These are phyloP conservation scores for Pseudocercospora vitis DNA, from an alignment of 2,329 filamentous ascomycete genomes.

Conservation along the genomic window DNA sequence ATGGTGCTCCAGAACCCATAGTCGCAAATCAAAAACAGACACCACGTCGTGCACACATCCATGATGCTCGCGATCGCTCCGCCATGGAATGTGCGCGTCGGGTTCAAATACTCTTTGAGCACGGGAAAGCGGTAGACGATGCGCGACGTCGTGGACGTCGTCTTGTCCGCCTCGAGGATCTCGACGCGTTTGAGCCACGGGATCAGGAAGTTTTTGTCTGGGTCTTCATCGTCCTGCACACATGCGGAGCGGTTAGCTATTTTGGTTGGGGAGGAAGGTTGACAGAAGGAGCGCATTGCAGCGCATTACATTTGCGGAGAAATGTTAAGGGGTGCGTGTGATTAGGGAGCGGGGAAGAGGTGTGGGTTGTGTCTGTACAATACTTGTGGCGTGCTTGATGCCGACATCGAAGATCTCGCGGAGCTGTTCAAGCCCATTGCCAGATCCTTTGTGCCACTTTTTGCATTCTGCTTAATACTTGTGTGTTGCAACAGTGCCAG, in stretches of 20 bases:
- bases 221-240: conserved; percentile 15
- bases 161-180: conserved; percentile 23
- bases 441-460: too few relatives aligned
- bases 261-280: too few relatives aligned
- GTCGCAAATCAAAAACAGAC: conserved; percentile 22
- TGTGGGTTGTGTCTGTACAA: too few relatives aligned
- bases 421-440: too few relatives aligned
- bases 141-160: conserved; percentile 16
- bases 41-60: conserved; percentile 28
- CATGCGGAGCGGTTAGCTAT: neutral
- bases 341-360: too few relatives aligned
- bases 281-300: too few relatives aligned
- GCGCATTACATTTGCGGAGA: too few relatives aligned
- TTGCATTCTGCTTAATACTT: too few relatives aligned
- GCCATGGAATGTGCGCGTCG: conserved; percentile 28
- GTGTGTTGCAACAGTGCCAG: too few relatives aligned
- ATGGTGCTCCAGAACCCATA: conserved; percentile 30
- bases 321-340: too few relatives aligned
- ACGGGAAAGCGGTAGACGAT: conserved; percentile 30
- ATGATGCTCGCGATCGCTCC: conserved; percentile 28
- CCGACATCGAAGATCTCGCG: too few relatives aligned
- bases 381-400: too few relatives aligned
- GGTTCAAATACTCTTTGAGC: conserved; percentile 29
- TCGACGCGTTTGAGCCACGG: conserved; percentile 25
- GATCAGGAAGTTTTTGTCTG: conserved; percentile 22